phyloP scores from a whole-genome alignment of 352 stramenopile genomes.

The Pythium folliculosum region DNA sequence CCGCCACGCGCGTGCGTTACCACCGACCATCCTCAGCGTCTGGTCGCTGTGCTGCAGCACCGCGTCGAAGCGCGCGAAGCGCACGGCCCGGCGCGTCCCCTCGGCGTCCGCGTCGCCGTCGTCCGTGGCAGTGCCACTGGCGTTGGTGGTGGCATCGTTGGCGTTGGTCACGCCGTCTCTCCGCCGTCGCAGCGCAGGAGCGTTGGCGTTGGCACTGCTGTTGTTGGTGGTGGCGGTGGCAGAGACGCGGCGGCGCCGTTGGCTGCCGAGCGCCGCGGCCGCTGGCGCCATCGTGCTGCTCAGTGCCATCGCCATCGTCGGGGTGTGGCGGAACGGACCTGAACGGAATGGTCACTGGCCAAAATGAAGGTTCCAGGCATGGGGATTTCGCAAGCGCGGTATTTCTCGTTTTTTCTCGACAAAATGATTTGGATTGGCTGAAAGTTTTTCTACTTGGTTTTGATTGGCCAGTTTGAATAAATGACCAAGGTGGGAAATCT shows the following conservation, averaged over 20 bases:
- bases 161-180: neutral
- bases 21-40: slow-evolving; percentile 38
- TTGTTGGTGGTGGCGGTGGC: too few species aligned
- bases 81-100: slow-evolving; percentile 4
- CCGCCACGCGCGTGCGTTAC: neutral
- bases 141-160: neutral
- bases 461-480: slow-evolving; percentile 22
- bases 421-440: slow-evolving; percentile 6
- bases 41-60: slow-evolving; percentile 71
- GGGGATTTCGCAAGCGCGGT: too few species aligned
- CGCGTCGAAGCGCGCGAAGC: slow-evolving; percentile 56
- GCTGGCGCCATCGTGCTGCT: slow-evolving; percentile 19
- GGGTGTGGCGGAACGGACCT: neutral
- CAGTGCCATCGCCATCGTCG: slow-evolving; percentile 27
- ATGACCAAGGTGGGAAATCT: neutral
- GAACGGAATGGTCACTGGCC: neutral
- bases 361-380: neutral
- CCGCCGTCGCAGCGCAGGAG: neutral
- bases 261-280: neutral
- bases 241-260: neutral
- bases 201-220: neutral
- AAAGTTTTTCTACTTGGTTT: neutral
- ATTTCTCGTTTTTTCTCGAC: neutral
- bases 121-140: neutral
- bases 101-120: too few species aligned